These are phyloP conservation scores for Rhizomucor miehei DNA, from an alignment of 371 early-diverging fungal genomes.

Conservation along the genomic window DNA sequence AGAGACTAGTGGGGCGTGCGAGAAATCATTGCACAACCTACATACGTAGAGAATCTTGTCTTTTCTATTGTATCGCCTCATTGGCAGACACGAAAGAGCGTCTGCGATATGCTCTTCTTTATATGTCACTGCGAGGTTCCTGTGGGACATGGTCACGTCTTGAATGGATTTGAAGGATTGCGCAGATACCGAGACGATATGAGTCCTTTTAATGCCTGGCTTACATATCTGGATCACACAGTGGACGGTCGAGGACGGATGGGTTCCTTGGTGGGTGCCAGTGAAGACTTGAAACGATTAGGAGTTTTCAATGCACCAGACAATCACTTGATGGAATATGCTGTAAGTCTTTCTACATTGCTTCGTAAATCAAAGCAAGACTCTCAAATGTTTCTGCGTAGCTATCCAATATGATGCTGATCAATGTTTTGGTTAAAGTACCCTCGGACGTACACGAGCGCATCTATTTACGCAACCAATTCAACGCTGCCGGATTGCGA, in stretches of 20 bases:
- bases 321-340: slow-evolving; percentile 63
- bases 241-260: slow-evolving; percentile 73
- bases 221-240: slow-evolving; percentile 62
- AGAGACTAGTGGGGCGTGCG: slow-evolving; percentile 61
- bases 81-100: slow-evolving; percentile 63
- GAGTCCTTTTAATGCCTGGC: slow-evolving; percentile 70
- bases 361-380: not conserved
- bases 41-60: slow-evolving; percentile 57
- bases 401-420: slow-evolving; percentile 62
- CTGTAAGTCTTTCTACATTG: slow-evolving; percentile 31
- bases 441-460: slow-evolving; percentile 64
- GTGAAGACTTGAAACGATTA: slow-evolving; percentile 58
- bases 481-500: slow-evolving; percentile 59
- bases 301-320: slow-evolving; percentile 59
- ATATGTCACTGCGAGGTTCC: slow-evolving; percentile 70
- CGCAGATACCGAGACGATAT: slow-evolving; percentile 44
- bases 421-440: slow-evolving; percentile 70
- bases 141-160: slow-evolving; percentile 62
- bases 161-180: slow-evolving; percentile 44
- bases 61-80: slow-evolving; percentile 72
- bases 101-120: slow-evolving; percentile 68
- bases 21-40: slow-evolving; percentile 60
- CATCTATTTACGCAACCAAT: slow-evolving; percentile 65
- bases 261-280: slow-evolving; percentile 70
- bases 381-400: slow-evolving; percentile 33